Base-by-base conservation (phyloP, 306 rosid genomes). In the Fragaria iinumae region DNA sequence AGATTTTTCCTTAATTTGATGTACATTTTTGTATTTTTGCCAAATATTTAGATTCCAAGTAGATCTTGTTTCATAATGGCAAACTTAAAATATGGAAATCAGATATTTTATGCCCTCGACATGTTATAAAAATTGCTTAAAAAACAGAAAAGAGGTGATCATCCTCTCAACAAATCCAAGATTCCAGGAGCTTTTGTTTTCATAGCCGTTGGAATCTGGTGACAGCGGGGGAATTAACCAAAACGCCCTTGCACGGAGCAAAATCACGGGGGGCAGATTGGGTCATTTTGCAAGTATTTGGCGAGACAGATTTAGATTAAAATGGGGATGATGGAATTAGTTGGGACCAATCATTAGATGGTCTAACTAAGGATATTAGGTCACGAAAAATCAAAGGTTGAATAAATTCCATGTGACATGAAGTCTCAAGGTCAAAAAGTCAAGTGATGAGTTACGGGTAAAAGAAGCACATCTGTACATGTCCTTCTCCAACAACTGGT, bases 381-480 rank as follows among this genome's bases (percentile, higher is more conserved):
- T 52, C 6, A 11, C 14, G 20, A n/a, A 72, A 52, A 10, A 11
- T 71, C 65, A 34, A 73, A 34, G 6, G 6, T 34, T 5, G 9
- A 69, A 44, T 32, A 10, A 50, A 5, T 32, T 72, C 32, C 3
- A 52, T 14, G 47, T 52, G 64, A 71, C n/a, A n/a, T 14, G 14
- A 10, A 38, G 8, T 48, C 49, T 8, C 18, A n/a, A 71, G 32
- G 71, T 18, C 75, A 72, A 16, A 63, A 36, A 6, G 81, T 82
- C 76, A 76, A 7, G 1, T 27, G 55, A 16, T 2, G 55, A 72
- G 75, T 71, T 76, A 63, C 81, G 79, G 81, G 84, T 81, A 72
- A 76, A 77, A 72, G 44, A 63, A 75, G 73, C 72, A 49, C 14
- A 0, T 2, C 12, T n/a, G 34, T 20, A 13, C 20, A 7, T 23